phyloP scores from a whole-genome alignment of 108 stramenopile genomes.

The Skeletonema marinoi region DNA sequence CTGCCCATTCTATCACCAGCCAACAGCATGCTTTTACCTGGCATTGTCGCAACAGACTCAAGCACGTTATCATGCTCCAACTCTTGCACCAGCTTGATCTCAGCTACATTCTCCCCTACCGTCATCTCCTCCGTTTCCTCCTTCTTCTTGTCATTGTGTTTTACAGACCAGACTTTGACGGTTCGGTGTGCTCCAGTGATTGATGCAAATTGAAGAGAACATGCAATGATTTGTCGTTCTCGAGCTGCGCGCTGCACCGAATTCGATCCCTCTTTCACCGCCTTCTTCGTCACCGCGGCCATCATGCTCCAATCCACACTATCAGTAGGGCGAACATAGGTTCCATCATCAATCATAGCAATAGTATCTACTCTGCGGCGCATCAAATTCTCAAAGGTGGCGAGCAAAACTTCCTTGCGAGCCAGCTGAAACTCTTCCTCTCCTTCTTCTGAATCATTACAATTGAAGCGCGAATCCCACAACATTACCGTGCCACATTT shows the following conservation, averaged over 20 bases:
- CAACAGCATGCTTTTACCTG: conserved; percentile 22
- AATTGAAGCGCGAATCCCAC: conserved; percentile 44
- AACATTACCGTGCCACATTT: conserved; percentile 25
- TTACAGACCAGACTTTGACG: conserved; percentile 39
- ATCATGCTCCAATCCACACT: conserved; percentile 31
- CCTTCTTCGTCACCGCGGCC: conserved; percentile 17
- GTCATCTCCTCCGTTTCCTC: not conserved
- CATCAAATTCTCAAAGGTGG: conserved; percentile 34
- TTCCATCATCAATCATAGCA: conserved; percentile 24
- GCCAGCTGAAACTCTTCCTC: not conserved
- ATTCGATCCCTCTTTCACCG: conserved; percentile 15
- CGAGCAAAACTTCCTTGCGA: conserved; percentile 7
- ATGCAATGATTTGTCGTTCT: conserved; percentile 35
- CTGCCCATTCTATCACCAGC: conserved; percentile 42
- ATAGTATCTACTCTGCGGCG: conserved; percentile 21
- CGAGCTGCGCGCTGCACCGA: conserved; percentile 24
- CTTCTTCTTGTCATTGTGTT: conserved; percentile 16
- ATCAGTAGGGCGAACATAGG: conserved; percentile 39
- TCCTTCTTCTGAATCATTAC: conserved; percentile 15
- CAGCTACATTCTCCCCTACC: conserved; percentile 26
- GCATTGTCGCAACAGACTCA: conserved; percentile 23
- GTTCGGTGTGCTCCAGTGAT: conserved; percentile 20
- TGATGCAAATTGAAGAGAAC: conserved; percentile 34
- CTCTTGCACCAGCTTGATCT: conserved; percentile 25
- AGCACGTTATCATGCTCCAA: conserved; percentile 28